phyloP scores from a whole-genome alignment of 2,329 filamentous ascomycete species.

The Alternaria consortialis region DNA sequence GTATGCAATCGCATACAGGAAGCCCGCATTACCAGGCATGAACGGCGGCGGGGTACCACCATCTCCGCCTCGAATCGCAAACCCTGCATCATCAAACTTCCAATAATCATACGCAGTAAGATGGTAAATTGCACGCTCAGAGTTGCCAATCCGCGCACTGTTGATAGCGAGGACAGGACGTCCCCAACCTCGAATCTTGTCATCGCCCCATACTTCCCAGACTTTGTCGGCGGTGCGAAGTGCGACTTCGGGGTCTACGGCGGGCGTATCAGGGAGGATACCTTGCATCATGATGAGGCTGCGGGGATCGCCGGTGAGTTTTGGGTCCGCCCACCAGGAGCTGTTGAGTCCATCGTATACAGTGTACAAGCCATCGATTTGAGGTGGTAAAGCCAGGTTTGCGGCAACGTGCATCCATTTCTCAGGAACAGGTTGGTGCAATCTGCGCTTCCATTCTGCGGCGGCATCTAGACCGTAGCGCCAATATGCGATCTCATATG shows the following conservation, averaged over 20 bases:
- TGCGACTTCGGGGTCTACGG: conserved; percentile 34
- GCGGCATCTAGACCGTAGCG: conserved; percentile 66
- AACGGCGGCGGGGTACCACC: conserved; percentile 65
- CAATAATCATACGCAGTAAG: conserved; percentile 62
- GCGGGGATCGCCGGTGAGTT: conserved; percentile 36
- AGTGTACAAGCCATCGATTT: conserved; percentile 60
- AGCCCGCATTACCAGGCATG: conserved; percentile 61
- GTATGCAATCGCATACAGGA: conserved; percentile 63
- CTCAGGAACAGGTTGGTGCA: conserved; percentile 53
- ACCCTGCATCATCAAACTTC: conserved; percentile 61
- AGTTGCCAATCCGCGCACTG: conserved; percentile 36
- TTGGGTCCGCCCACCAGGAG: conserved; percentile 38
- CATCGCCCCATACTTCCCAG: conserved; percentile 42
- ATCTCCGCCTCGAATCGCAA: conserved; percentile 63
- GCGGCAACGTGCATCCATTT: conserved; percentile 61
- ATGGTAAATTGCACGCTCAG: conserved; percentile 42
- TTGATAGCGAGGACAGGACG: conserved; percentile 43
- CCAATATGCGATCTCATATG: conserved; percentile 69
- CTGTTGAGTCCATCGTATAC: conserved; percentile 61
- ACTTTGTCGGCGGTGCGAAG: conserved; percentile 37
- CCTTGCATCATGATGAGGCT: conserved; percentile 42
- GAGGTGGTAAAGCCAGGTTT: conserved; percentile 63
- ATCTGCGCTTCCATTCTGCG: conserved; percentile 61
- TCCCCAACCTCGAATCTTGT: conserved; percentile 41
- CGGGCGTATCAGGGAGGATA: conserved; percentile 35